phyloP scores from a whole-genome alignment of 148 eudicot species.

The Dianthus caryophyllus region DNA sequence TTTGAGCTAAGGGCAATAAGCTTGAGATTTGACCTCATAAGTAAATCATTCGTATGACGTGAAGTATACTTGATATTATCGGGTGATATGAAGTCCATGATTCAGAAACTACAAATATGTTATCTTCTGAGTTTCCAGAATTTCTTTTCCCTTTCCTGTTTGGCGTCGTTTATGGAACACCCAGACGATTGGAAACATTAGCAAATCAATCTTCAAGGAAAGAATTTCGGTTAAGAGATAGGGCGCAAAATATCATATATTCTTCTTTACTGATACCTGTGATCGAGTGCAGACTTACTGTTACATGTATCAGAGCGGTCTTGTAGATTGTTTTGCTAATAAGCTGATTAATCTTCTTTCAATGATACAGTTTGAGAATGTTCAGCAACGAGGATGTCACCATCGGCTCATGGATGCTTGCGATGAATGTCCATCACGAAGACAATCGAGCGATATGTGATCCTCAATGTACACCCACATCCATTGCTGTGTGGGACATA shows the following conservation, averaged over 20 bases:
- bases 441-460: slow-evolving; percentile 58
- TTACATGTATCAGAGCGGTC: not conserved
- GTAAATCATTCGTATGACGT: not conserved
- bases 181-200: not conserved
- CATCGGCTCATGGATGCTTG: slow-evolving; percentile 76
- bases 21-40: not conserved
- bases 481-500: slow-evolving; percentile 71
- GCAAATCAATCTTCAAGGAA: not conserved
- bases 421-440: slow-evolving; percentile 69
- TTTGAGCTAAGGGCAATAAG: not conserved
- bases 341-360: not conserved
- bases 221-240: not conserved
- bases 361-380: slow-evolving; percentile 50
- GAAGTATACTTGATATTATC: not conserved
- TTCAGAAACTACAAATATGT: not conserved
- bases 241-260: not conserved
- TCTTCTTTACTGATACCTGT: not conserved
- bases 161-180: not conserved
- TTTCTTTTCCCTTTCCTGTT: no score
- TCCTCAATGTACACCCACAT: slow-evolving; percentile 54
- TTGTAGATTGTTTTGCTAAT: not conserved
- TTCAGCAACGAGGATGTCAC: slow-evolving; percentile 78
- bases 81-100: not conserved
- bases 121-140: no score
- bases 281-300: not conserved